Evolutionary conservation across 2,329 filamentous ascomycete species (phyloP), one percentile per base, ranked within the genome.

Genomic region (Sclerotinia sclerotiorum): DNA sequence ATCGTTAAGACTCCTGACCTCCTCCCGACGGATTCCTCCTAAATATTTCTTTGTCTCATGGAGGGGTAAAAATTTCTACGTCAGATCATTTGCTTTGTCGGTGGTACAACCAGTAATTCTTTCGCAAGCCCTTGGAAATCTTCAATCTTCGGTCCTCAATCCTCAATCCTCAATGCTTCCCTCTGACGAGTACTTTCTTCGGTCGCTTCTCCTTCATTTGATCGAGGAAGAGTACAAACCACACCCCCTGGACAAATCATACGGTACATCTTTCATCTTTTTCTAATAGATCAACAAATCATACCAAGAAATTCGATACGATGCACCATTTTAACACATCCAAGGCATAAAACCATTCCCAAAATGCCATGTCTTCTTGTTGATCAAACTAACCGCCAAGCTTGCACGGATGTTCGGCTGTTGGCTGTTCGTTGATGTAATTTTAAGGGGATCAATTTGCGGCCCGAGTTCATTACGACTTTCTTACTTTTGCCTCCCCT

Each of bases 391-490:
- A 39, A 39, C 10, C 49, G 58, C 58, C 44, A 49, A 62, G 58
- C 58, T 49, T 62, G 21, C 13, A 62, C 44, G 58, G 58, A 21
- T 62, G 44, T 42, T 42, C 39, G 39, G 39, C 39, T 42, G 39
- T 42, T 42, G 39, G 13, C 39, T 15, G 39, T 24, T 35, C 29
- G 21, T 35, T 49, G 58, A 61, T 49, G 58, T 48, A 49, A 49
- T 51, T 24, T 62, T 13, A 27, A 62, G 21, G 27, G 58, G 58
- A 62, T 62, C 58, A 49, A 39, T 49, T 39, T 62, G 24, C 58
- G 58, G 58, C 58, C 58, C 58, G 58, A 62, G 58, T 62, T 62
- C 21, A 62, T 49, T 49, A 49, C 58, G 44, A 62, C 32, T 62
- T 11, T 35, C 42, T 48, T 44, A 17, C 29, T 48, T 35, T 39